Evolutionary conservation across 148 eudicot genomes (phyloP).

Genomic region (Linanthus parryae): DNA sequence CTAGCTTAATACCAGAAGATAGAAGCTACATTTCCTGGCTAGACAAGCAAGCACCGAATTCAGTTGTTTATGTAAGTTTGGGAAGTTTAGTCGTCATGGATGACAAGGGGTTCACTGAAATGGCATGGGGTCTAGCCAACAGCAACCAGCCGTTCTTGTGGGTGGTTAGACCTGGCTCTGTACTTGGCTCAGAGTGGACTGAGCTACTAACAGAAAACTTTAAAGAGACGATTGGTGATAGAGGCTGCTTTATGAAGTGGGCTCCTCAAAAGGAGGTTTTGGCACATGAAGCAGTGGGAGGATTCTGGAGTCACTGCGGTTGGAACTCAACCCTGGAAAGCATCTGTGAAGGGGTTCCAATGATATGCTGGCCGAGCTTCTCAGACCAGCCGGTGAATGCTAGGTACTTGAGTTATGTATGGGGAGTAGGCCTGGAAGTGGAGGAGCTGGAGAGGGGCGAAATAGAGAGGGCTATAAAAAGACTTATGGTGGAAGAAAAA

Average conservation of each 20-base stretch:
- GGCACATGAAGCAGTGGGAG: conserved; percentile 19
- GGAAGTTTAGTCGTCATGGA: conserved; percentile 13
- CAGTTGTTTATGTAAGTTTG: conserved; percentile 20
- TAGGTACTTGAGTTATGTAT: conserved; percentile 15
- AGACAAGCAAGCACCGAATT: conserved; percentile 15
- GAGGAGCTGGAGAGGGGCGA: conserved; percentile 11
- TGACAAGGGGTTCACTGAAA: conserved; percentile 6
- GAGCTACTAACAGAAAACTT: conserved; percentile 17
- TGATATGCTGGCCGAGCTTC: conserved; percentile 17
- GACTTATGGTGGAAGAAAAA: conserved; percentile 14
- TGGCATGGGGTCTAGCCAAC: conserved; percentile 22
- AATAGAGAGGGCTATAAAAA: conserved; percentile 7
- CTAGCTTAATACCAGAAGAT: conserved; percentile 13
- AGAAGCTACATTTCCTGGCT: conserved; percentile 16
- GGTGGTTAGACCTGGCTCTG: conserved; percentile 19
- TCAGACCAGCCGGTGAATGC: conserved; percentile 16
- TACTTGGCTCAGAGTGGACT: conserved; percentile 14
- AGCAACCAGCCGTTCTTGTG: conserved; percentile 17
- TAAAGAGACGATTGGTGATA: not conserved
- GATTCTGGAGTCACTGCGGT: conserved; percentile 27
- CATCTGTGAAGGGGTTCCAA: conserved; percentile 16
- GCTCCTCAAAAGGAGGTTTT: conserved; percentile 21
- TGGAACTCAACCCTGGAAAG: conserved; percentile 26
- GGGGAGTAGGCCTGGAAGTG: conserved; percentile 17
- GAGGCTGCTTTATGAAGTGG: conserved; percentile 6